Percentiles rank a stretch among this genome's conserved stretches.
phyloP scores from a whole-genome alignment of 345 rosid genomes.

The Leavenworthia alabamica region DNA sequence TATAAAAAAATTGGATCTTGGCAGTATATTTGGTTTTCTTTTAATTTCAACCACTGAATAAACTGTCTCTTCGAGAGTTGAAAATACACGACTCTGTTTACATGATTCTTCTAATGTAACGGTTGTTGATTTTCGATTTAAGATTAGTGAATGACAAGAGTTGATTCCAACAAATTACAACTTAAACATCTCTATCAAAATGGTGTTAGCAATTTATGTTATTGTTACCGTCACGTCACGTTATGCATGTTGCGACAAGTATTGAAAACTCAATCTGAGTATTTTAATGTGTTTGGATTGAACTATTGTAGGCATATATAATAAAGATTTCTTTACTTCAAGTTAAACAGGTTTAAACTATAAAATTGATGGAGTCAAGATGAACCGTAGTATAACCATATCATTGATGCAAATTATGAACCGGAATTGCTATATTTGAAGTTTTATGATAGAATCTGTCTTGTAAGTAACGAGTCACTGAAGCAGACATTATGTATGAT shows the following conservation, averaged over 20 bases:
- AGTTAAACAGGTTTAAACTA: neutral
- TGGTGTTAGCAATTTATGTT: neutral
- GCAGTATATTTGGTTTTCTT: no score
- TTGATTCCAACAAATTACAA: neutral
- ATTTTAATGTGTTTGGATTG: neutral
- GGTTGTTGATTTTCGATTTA: neutral
- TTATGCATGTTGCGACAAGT: neutral
- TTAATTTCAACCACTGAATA: no score
- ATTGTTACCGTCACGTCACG: neutral
- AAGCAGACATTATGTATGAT: conserved; percentile 8
- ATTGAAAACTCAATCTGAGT: neutral
- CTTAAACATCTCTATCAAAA: neutral
- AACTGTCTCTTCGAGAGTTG: no score
- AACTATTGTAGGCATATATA: no score
- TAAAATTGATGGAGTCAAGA: neutral
- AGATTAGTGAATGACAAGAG: neutral
- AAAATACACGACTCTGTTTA: conserved; percentile 5
- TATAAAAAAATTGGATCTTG: no score
- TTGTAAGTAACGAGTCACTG: neutral
- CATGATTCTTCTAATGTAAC: conserved; percentile 11
- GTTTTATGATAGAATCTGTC: neutral
- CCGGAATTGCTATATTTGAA: neutral
- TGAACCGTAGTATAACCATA: neutral
- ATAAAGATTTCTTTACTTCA: neutral
- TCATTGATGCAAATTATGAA: neutral